Conservation (phyloP, 148 eudicot species). For the Simmondsia chinensis region DNA sequence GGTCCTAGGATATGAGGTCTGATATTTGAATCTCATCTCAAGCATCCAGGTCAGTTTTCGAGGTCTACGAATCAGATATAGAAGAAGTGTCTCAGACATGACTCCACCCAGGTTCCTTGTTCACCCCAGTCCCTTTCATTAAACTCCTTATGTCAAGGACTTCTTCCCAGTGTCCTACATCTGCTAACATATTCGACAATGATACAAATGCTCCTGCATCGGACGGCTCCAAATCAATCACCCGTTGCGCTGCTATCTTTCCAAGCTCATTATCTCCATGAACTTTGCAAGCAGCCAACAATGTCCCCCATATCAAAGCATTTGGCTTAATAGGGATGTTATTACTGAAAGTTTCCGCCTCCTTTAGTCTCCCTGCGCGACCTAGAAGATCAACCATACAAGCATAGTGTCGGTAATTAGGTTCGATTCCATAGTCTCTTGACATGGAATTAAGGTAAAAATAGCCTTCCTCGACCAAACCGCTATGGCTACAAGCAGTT, state of each 20-base stretch:
- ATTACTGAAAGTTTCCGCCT: conserved; percentile 57
- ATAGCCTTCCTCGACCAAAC: conserved; percentile 80
- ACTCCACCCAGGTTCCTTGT: conserved; percentile 86
- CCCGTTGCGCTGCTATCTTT: conserved; percentile 50
- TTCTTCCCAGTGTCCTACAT: conserved; percentile 72
- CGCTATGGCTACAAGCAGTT: conserved; percentile 84
- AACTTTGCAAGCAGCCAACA: conserved; percentile 78
- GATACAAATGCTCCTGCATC: conserved; percentile 52
- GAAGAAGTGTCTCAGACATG: conserved; percentile 28
- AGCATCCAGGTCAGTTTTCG: no score
- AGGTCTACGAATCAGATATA: no score
- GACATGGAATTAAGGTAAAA: conserved; percentile 64
- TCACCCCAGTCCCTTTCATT: conserved; percentile 44
- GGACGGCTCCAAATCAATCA: conserved; percentile 51
- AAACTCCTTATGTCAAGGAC: conserved; percentile 42
- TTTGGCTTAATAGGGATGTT: conserved; percentile 62
- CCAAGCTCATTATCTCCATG: conserved; percentile 71
- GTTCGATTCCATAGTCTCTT: conserved; percentile 49
- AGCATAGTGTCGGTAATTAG: conserved; percentile 57
- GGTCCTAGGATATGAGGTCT: no score
- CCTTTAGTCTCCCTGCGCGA: conserved; percentile 63
- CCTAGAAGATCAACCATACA: conserved; percentile 94
- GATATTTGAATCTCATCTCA: no score
- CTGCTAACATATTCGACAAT: conserved; percentile 69
- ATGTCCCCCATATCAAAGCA: conserved; percentile 63